These are phyloP conservation scores for Candida broadrunensis DNA, from an alignment of 805 yeast genomes.

Conservation along the genomic window DNA sequence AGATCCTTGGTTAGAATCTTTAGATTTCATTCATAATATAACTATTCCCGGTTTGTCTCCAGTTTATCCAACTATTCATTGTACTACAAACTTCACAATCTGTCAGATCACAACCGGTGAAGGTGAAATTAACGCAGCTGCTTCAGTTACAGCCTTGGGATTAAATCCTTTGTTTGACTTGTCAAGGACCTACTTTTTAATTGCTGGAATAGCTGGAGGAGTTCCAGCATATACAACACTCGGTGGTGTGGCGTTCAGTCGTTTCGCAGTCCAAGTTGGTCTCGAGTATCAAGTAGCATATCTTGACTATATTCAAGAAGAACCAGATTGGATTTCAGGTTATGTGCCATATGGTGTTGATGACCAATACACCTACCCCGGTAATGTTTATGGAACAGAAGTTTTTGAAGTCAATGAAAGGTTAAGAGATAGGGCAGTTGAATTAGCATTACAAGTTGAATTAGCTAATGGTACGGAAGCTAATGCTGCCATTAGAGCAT, in stretches of 20 bases:
- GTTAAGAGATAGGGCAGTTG: slow-evolving; percentile 56
- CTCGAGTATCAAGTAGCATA: slow-evolving; percentile 59
- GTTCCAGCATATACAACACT: slow-evolving; percentile 54
- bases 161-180: slow-evolving; percentile 56
- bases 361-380: slow-evolving; percentile 49
- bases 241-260: slow-evolving; percentile 60
- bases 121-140: slow-evolving; percentile 66
- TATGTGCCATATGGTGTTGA: slow-evolving; percentile 56
- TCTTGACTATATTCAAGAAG: slow-evolving; percentile 31
- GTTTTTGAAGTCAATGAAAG: slow-evolving; percentile 59
- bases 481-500: slow-evolving; percentile 44
- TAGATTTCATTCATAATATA: slow-evolving; percentile 50
- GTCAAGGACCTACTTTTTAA: slow-evolving; percentile 55
- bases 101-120: slow-evolving; percentile 70
- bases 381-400: slow-evolving; percentile 59
- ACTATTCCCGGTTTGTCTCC: slow-evolving; percentile 68
- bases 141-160: slow-evolving; percentile 52
- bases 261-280: slow-evolving; percentile 60
- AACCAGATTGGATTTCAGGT: slow-evolving; percentile 57
- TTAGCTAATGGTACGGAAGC: slow-evolving; percentile 45
- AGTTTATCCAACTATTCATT: slow-evolving; percentile 53
- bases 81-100: slow-evolving; percentile 45
- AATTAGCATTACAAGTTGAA: slow-evolving; percentile 44
- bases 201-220: slow-evolving; percentile 68
- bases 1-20: slow-evolving; percentile 49